These are phyloP conservation scores for Reutealis trisperma DNA, from an alignment of 345 rosid species.

Conservation along the genomic window DNA sequence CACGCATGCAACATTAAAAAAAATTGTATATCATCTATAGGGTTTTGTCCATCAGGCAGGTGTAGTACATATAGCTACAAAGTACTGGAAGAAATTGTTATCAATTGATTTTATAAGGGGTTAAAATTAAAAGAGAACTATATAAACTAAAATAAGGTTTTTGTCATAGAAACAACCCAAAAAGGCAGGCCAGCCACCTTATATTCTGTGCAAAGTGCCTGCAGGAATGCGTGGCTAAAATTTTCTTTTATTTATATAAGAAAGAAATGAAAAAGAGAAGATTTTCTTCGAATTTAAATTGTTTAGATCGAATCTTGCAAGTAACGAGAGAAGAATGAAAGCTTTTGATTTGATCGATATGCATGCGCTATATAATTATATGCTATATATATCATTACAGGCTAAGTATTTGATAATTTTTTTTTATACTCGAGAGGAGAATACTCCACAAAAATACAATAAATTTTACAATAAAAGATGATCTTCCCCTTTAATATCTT, in stretches of 20 bases:
- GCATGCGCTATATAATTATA: slow-evolving; percentile 23
- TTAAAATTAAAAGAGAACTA: too few relatives aligned
- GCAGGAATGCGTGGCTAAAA: neutral
- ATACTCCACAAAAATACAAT: too few relatives aligned
- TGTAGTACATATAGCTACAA: too few relatives aligned
- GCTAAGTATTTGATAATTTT: neutral
- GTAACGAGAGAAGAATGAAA: slow-evolving; percentile 40
- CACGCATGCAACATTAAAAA: slow-evolving; percentile 10
- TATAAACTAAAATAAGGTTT: neutral
- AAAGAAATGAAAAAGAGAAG: neutral
- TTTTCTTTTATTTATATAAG: neutral
- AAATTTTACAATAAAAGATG: too few relatives aligned
- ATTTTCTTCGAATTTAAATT: neutral
- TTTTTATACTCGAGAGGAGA: too few relatives aligned
- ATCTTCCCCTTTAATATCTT: too few relatives aligned
- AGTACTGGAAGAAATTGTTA: too few relatives aligned
- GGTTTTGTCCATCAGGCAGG: neutral
- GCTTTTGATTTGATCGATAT: slow-evolving; percentile 27
- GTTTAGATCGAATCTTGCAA: slow-evolving; percentile 26
- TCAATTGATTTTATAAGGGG: too few relatives aligned
- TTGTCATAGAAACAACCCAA: neutral
- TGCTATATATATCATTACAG: neutral
- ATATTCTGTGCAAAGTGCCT: neutral
- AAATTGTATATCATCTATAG: neutral
- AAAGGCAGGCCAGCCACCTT: neutral